A percentile compares a stretch with the other conserved stretches of the same genome.
Conservation (phyloP, 306 rosid genomes). For the Vicia faba region DNA sequence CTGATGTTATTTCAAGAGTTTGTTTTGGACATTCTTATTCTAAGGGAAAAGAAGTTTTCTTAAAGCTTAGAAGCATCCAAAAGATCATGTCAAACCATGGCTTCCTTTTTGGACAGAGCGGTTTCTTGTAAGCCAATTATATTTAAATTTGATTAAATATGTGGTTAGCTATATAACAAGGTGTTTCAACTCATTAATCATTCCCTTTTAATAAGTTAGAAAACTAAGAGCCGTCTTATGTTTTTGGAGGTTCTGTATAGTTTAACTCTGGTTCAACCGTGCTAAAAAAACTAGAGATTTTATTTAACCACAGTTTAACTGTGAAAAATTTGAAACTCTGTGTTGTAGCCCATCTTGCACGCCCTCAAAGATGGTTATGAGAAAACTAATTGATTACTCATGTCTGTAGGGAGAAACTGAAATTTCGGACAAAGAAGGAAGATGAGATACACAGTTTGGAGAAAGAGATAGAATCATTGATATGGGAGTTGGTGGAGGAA, state of each 20-base stretch:
- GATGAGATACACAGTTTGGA: constrained; percentile 54
- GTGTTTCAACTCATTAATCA: no score
- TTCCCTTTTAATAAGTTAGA: no score
- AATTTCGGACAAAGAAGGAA: constrained; percentile 41
- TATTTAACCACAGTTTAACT: no score
- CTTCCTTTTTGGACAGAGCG: constrained; percentile 59
- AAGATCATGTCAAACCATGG: constrained; percentile 53
- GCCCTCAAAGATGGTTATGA: no score
- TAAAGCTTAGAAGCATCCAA: constrained; percentile 76
- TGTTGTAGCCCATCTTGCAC: no score
- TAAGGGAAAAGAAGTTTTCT: constrained; percentile 72
- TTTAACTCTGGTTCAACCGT: no score
- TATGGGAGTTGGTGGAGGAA: constrained; percentile 76
- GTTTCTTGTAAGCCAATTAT: constrained; percentile 50
- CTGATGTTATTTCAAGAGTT: constrained; percentile 88
- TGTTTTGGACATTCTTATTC: constrained; percentile 85
- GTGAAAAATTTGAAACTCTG: no score
- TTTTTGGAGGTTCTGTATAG: no score
- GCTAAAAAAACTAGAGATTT: no score
- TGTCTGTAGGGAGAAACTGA: constrained; percentile 44
- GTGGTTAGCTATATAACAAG: not conserved
- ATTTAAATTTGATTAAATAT: not conserved
- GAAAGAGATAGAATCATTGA: constrained; percentile 72
- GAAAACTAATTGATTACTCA: constrained; percentile 4
- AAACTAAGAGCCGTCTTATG: no score